Evolutionary conservation across 768 basidiomycete species (phyloP).

Genomic region (Naematelia aurantialba): DNA sequence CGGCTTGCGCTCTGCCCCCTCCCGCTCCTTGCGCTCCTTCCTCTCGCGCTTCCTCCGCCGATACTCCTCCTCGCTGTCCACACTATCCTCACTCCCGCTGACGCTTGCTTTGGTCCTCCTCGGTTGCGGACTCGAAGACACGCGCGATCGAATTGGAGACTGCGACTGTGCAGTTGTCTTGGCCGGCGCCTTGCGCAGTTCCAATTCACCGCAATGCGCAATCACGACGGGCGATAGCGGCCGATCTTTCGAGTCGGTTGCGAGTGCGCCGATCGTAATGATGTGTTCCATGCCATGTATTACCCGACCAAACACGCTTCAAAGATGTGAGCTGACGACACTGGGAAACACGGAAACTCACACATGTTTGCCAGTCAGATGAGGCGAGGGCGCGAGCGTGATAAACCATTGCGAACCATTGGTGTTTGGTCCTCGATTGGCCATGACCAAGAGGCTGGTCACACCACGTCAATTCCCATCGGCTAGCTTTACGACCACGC

Average conservation of each 20-base stretch:
- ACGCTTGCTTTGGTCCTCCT: neutral
- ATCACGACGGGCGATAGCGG: conserved; percentile 67
- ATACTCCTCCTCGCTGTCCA: conserved; percentile 14
- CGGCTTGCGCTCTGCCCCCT: conserved; percentile 19
- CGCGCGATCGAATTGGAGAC: conserved; percentile 15
- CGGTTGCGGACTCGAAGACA: conserved; percentile 11
- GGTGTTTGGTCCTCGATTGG: conserved; percentile 68
- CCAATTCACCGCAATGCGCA: conserved; percentile 77
- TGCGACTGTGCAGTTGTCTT: conserved; percentile 13
- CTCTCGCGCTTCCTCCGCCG: conserved; percentile 48
- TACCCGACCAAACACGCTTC: conserved; percentile 47
- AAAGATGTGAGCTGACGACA: neutral
- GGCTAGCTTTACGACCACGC: neutral
- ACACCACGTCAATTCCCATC: neutral
- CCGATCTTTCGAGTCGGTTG: conserved; percentile 70
- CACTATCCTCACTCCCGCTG: conserved; percentile 10
- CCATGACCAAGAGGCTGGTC: conserved; percentile 77
- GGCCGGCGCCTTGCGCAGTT: conserved; percentile 57
- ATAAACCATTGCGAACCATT: conserved; percentile 86
- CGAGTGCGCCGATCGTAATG: conserved; percentile 60
- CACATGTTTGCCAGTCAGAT: conserved; percentile 50
- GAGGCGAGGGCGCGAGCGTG: conserved; percentile 67
- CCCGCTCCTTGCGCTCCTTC: conserved; percentile 46
- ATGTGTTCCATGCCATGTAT: conserved; percentile 54
- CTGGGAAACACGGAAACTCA: conserved; percentile 14